Evolutionary conservation across 139 green algal genomes (phyloP), one percentile per base, ranked within the genome.

Genomic region (Auxenochlorella pyrenoidosa): DNA sequence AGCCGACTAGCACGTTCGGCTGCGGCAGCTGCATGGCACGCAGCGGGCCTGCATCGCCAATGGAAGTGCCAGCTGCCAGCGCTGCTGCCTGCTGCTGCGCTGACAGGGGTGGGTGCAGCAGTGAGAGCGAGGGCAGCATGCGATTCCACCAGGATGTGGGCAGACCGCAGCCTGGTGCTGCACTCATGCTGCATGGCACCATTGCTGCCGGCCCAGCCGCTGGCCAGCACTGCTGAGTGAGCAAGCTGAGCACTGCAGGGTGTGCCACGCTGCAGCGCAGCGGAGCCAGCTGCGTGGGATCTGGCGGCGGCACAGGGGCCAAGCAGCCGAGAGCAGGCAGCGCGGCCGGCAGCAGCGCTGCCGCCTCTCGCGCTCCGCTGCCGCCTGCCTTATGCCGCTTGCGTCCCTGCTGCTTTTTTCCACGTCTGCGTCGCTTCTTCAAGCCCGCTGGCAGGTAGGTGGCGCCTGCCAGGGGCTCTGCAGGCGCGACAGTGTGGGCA

Each of bases 41-140:
- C 75, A 60, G 28, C 75, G 54, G 5, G 22, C 51, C 8, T 2
- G 54, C 54, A 63, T 63, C 54, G 51, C 47, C 24, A n/a, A 34
- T 68, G 82, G 1, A 24, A 44, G 3, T 38, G 26, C 43, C 30
- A 44, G 44, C n/a, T 36, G 44, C 38, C 26, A 16, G 12, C 58
- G 47, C 36, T 1, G 41, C n/a, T 51, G 19, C 15, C 47, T 86
- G 82, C 43, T 40, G 82, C 66, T 58, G 30, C 24, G 19, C 44
- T 8, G 68, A 34, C 44, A 80, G 34, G 28, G 66, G 66, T 21
- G 66, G 66, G n/a, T 86, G 34, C 34, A 51, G 66, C 82, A 71
- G 66, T 15, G 82, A 80, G 22, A 86, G 82, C 3, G 44, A 68
- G 21, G 82, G 82, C 82, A 86, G 82, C 82, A 86, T 86, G 43